Evolutionary conservation across 768 basidiomycete species (phyloP).

Genomic region (Aureoboletus auriporus): DNA sequence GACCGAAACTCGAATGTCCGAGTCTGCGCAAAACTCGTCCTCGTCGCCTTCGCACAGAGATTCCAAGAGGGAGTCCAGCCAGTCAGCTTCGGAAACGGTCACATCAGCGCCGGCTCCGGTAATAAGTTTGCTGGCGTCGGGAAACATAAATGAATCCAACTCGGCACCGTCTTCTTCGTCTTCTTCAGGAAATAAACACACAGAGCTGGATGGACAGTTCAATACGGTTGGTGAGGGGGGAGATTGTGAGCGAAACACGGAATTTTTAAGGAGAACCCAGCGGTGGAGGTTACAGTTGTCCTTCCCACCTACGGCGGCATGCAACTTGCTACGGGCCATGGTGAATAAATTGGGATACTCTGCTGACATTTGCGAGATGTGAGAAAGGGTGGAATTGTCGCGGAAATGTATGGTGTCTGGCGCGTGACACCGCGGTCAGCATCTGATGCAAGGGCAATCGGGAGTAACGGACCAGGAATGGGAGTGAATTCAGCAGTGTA

Average conservation of each 20-base stretch:
- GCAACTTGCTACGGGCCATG: constrained; percentile 73
- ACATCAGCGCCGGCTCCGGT: constrained; percentile 28
- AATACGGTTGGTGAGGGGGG: constrained; percentile 30
- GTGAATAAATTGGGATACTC: constrained; percentile 48
- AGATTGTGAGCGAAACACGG: constrained; percentile 55
- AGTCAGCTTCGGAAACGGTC: constrained; percentile 64
- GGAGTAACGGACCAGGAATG: constrained; percentile 15
- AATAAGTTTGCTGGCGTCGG: constrained; percentile 63
- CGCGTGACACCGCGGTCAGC: constrained; percentile 9
- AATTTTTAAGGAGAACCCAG: constrained; percentile 88
- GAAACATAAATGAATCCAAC: constrained; percentile 74
- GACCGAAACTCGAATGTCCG: constrained; percentile 44
- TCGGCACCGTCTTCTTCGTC: constrained; percentile 52
- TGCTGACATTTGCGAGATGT: constrained; percentile 41
- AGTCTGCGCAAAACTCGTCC: constrained; percentile 49
- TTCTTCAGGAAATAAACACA: constrained; percentile 33
- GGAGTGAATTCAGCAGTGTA: constrained; percentile 51
- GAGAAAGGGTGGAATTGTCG: constrained; percentile 5
- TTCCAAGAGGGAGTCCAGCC: constrained; percentile 80
- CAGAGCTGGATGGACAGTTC: constrained; percentile 16
- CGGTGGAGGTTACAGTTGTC: constrained; percentile 77
- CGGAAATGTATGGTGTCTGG: constrained; percentile 15
- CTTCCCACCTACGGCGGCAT: constrained; percentile 54
- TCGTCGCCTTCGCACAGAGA: constrained; percentile 69
- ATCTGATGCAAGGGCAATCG: not conserved